Percentiles rank a stretch among this genome's conserved stretches.
Conservation (phyloP, 352 stramenopile genomes). For the Phytophthora rubi region DNA sequence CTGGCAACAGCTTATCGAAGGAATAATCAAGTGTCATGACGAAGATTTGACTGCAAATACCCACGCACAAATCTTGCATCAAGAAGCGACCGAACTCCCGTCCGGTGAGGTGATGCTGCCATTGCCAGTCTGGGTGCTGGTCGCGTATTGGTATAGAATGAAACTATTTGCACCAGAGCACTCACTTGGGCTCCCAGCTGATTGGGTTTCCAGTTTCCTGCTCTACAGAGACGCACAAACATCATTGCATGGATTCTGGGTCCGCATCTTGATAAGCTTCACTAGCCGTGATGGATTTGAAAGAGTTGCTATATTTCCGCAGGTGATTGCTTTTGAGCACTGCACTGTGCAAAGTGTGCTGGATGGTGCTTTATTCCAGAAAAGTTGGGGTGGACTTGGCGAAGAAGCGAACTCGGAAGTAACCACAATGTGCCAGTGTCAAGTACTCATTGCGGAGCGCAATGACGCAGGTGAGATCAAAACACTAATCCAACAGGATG, state of each 20-base stretch:
- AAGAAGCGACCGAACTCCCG: constrained; percentile 14
- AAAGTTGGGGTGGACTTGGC: constrained; percentile 67
- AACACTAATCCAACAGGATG: neutral
- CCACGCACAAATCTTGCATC: constrained; percentile 7
- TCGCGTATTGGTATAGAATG: constrained; percentile 6
- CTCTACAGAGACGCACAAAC: neutral
- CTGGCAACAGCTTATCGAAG: constrained; percentile 13
- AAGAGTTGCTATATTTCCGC: constrained; percentile 14
- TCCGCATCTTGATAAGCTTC: constrained; percentile 15
- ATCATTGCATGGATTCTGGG: constrained; percentile 5
- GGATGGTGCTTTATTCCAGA: constrained; percentile 58
- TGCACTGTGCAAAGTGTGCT: constrained; percentile 16
- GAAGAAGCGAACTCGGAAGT: neutral
- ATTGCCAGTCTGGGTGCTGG: constrained; percentile 17
- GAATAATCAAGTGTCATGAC: neutral
- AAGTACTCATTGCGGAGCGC: constrained; percentile 8
- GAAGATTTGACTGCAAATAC: neutral
- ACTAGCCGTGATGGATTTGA: constrained; percentile 21
- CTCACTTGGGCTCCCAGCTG: neutral
- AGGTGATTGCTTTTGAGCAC: constrained; percentile 14
- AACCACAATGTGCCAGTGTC: constrained; percentile 11
- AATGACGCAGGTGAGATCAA: constrained; percentile 19
- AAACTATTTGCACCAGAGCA: neutral
- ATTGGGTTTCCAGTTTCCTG: neutral
- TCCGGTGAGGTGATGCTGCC: constrained; percentile 14